Base-by-base conservation (phyloP, 768 basidiomycete genomes). In the Mycena capillaripes region DNA sequence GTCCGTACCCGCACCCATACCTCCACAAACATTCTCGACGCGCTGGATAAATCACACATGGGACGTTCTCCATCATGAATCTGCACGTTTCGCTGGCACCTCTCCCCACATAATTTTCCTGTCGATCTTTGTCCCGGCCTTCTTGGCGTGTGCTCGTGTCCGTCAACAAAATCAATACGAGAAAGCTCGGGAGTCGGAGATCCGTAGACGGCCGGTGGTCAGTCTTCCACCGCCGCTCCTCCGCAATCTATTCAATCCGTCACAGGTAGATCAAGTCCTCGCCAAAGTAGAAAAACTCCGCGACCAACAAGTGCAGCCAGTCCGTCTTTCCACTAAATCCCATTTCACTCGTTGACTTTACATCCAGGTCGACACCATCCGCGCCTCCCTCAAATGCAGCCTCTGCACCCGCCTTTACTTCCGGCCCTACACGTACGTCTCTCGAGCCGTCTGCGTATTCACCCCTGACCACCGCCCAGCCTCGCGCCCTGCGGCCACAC, bases 401-500 rank as follows among this genome's bases (percentile, higher is more conserved):
- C 57, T 71, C 65, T 71, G 64, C 65, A 27, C 19, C 19, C 6
- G 12, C 7, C 27, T 38, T 3, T 71, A 40, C 38, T 23, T 1
- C 19, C 57, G 25, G 6, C 70, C 65, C 40, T 48, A 71, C 36
- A 66, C 50, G 70, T 71, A 48, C 25, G 50, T 36, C 29, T 11
- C 29, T 29, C 25, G 19, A 30, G 7, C 25, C 25, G 29, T 17
- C 36, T 2, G 42, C 0, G 21, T 23, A 38, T 25, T 3, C 38
- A 21, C 40, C 7, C 21, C 32, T 53, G 1, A 5, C 40, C 32
- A 23, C 7, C 61, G 12, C n/a, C 50, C 29, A 71, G 70, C 40
- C 57, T 71, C 70, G 38, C 57, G 27, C 70, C 70, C 40, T 71
- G 70, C 64, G 70, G 70, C 57, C 70, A 71, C 52, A 71, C 70